Conservation (phyloP, 2,329 filamentous ascomycete species). For the Cryphonectria japonica region DNA sequence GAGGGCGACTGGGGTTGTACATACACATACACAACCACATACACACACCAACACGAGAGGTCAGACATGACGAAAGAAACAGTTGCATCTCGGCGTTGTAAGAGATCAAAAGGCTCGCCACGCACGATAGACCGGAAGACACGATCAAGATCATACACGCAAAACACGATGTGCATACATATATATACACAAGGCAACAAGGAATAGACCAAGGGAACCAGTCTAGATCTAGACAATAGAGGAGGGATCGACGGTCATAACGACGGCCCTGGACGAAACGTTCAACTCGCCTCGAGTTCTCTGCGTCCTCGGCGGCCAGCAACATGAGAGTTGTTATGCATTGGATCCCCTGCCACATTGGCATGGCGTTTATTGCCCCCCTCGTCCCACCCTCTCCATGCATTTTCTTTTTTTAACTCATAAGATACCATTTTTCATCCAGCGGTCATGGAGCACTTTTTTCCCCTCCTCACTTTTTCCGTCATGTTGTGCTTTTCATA, state of each 20-base stretch:
- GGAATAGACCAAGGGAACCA: not conserved
- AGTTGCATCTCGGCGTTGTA: not conserved
- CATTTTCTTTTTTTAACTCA: not conserved
- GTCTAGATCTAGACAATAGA: not conserved
- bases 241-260: not conserved
- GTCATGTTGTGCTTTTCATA: not conserved
- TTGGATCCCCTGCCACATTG: not conserved
- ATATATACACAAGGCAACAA: not conserved
- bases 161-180: not conserved
- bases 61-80: no score
- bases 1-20: slow-evolving; percentile 5
- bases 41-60: not conserved
- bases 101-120: not conserved
- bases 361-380: not conserved
- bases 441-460: not conserved
- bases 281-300: not conserved
- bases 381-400: not conserved
- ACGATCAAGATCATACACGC: not conserved
- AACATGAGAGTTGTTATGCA: not conserved
- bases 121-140: not conserved
- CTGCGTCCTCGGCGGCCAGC: not conserved
- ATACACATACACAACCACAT: not conserved
- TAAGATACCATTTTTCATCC: not conserved
- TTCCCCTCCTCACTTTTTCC: not conserved
- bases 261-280: not conserved